Base-by-base conservation (phyloP, 768 basidiomycete genomes). In the Pleurotus citrinopileatus region DNA sequence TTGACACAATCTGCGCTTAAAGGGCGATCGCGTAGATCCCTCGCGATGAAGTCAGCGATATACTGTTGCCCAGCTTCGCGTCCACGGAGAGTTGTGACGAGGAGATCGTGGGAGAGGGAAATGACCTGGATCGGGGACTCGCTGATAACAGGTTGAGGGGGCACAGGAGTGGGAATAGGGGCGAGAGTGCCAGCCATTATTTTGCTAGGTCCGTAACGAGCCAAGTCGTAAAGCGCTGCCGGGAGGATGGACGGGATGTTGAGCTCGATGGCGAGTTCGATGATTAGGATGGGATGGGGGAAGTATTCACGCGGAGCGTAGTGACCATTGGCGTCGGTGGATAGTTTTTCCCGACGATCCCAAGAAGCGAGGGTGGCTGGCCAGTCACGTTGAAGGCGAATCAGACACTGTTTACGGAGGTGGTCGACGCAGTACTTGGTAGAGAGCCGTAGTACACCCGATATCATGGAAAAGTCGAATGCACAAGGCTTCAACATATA, bases 371-470 rank as follows among this genome's bases (percentile, higher is more conserved):
- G 81, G 1, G 84, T 82, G 3, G 76, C 62, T 0, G 89, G 89
- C 83, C 86, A 91, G 64, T 89, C 86, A 27, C 70, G 64, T 13
- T 72, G 67, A 15, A 91, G 76, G 9, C 82, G 83, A 3, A 68
- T 65, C 20, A 91, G 68, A 59, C 87, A 89, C 36, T 76, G 83
- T 38, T 71, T 61, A 0, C 84, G 82, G 26, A 89, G 81, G 53
- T 82, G 78, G 32, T 86, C 80, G 53, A 89, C 83, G 47, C 90
- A 73, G 65, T 91, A 91, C 67, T 91, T 91, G 26, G 81, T 79
- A 1, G 88, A 87, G 1, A 91, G 69, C 4, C 89, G 84, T 5
- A 90, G 77, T 40, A 88, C 83, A 3, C 81, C 79, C 2, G 86
- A 75, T 32, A 91, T 65, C 17, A 72, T 69, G 5, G 80, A 71